Conservation (phyloP, 306 rosid species). For the Sicyos edulis region DNA sequence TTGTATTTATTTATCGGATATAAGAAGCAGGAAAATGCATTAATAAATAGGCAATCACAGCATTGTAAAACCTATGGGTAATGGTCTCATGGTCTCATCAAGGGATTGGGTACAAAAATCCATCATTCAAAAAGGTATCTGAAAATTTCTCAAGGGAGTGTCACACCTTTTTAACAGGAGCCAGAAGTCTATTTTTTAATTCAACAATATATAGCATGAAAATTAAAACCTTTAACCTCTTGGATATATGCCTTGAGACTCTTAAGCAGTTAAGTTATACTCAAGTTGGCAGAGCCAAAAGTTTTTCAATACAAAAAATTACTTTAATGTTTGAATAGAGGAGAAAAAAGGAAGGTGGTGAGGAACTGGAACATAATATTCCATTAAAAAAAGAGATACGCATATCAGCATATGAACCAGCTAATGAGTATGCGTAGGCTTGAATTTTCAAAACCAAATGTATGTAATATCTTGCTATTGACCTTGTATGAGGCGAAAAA, state of each 20-base stretch:
- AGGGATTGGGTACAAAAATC: not conserved
- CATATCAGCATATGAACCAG: not conserved
- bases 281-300: not conserved
- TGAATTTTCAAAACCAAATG: not conserved
- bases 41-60: not conserved
- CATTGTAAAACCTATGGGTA: too few relatives aligned
- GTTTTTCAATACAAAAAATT: not conserved
- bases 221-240: too few relatives aligned
- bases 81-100: not conserved
- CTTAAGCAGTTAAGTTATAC: too few relatives aligned
- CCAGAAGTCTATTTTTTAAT: too few relatives aligned
- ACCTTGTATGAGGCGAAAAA: not conserved
- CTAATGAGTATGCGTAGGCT: not conserved
- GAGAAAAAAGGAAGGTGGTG: not conserved
- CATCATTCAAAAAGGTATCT: not conserved
- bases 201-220: too few relatives aligned
- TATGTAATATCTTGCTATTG: not conserved
- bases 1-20: not conserved
- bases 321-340: not conserved
- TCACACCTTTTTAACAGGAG: not conserved
- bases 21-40: not conserved
- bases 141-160: not conserved
- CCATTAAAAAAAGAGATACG: constrained; percentile 6
- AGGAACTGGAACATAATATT: constrained; percentile 1
- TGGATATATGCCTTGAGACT: too few relatives aligned